These are phyloP conservation scores for Logfia minima DNA, from an alignment of 129 eudicot genomes.

Conservation along the genomic window DNA sequence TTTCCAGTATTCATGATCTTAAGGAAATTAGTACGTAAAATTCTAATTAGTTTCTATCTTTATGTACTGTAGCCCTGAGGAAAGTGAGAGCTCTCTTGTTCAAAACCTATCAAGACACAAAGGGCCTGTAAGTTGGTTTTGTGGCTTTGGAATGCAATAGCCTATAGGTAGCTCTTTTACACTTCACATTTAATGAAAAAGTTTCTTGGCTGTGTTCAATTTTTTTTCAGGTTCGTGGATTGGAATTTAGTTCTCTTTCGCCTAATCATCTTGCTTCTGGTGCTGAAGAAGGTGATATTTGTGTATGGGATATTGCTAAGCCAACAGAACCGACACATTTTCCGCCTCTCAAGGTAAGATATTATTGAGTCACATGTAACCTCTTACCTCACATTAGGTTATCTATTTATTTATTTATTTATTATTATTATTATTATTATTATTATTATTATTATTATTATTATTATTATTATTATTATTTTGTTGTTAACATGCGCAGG, in stretches of 20 bases:
- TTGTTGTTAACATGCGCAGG: neutral
- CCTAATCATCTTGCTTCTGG: constrained; percentile 93
- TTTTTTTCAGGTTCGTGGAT: constrained; percentile 74
- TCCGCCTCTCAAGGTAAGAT: constrained; percentile 80
- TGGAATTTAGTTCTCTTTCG: constrained; percentile 72
- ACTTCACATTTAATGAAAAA: constrained; percentile 10
- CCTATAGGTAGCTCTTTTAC: constrained; percentile 10
- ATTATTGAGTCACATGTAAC: constrained; percentile 4
- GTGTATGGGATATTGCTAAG: constrained; percentile 79
- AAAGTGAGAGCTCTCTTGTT: constrained; percentile 58
- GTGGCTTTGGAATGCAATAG: neutral
- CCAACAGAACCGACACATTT: constrained; percentile 69
- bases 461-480: neutral
- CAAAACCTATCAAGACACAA: constrained; percentile 64
- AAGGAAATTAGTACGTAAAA: constrained; percentile 11
- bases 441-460: too few relatives aligned
- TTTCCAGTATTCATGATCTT: constrained; percentile 3
- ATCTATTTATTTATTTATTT: neutral
- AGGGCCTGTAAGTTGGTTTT: constrained; percentile 72
- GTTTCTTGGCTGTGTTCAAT: constrained; percentile 5
- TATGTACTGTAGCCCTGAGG: constrained; percentile 48
- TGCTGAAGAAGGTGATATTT: constrained; percentile 95
- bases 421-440: too few relatives aligned
- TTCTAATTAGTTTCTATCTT: constrained; percentile 15
- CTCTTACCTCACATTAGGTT: neutral